Base-by-base conservation (phyloP, 2,329 filamentous ascomycete genomes). In the Botrytis medusae region DNA sequence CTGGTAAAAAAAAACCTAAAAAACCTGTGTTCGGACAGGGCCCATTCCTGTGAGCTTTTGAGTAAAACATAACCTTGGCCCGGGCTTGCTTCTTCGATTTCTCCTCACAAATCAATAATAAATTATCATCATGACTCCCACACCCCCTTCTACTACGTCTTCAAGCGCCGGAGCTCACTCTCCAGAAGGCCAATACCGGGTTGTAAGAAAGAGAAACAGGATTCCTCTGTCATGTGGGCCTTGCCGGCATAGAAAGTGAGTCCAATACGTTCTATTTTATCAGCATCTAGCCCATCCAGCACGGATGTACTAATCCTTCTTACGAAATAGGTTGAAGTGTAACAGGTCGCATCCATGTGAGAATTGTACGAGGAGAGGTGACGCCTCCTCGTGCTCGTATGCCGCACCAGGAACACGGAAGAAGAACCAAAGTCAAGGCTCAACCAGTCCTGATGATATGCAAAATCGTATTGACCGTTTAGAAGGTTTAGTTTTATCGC, bases 391-490 rank as follows among this genome's bases (percentile, higher is more conserved):
- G 73, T 98, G 95, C 84, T 92, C 92, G 77, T 98, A 98, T 85
- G 94, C 94, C 64, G 87, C 90, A 69, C 91, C 90, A 54, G 83
- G 86, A 46, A 85, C 85, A 70, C 89, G 93, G 78, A 96, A 93
- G 83, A 97, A 93, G 86, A 86, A 85, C 80, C 88, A 91, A 82
- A 88, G 84, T 84, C 89, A 83, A 86, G 87, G 73, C 86, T 88
- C 87, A 78, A 84, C 87, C 72, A 90, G 83, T 78, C 94, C 95
- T 68, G 95, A 97, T 87, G 95, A 98, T 83, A 98, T 98, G 95
- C 95, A 98, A 85, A 97, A 97, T 81, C 92, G 96, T 82, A 98
- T 98, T 84, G 95, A 98, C 85, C 90, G 95, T 79, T 87, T 98
- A 77, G 95, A 98, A 87, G 92, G 93, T 78, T 85, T 98, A 82